Conservation (phyloP, 768 basidiomycete species). For the Cystofilobasidium ferigula region DNA sequence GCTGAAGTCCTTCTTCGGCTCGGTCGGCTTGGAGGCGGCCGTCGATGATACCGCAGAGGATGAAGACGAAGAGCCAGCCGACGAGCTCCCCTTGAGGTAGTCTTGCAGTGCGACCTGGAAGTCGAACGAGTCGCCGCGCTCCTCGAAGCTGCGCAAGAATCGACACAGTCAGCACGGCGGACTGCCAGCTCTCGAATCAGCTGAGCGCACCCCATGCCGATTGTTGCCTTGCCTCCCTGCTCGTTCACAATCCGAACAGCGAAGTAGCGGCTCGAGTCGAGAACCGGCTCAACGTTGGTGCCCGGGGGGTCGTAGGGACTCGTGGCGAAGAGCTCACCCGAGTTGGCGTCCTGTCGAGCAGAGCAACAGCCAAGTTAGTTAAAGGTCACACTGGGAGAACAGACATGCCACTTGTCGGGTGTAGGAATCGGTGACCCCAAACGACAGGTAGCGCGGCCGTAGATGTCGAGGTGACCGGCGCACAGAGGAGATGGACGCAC, state of each 20-base stretch:
- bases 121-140: conserved; percentile 25
- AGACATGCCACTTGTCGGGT: no score
- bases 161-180: conserved; percentile 21
- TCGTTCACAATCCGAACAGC: conserved; percentile 80
- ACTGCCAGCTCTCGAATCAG: conserved; percentile 50
- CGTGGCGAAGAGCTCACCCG: conserved; percentile 65
- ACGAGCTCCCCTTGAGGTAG: conserved; percentile 41
- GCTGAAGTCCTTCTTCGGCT: conserved; percentile 65
- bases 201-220: conserved; percentile 87
- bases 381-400: no score
- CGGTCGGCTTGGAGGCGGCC: conserved; percentile 50
- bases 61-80: conserved; percentile 42
- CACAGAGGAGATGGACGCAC: conserved; percentile 32
- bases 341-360: conserved; percentile 20
- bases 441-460: no score
- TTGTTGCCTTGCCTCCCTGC: conserved; percentile 70
- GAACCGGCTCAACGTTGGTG: conserved; percentile 83
- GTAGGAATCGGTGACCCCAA: no score
- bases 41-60: conserved; percentile 27
- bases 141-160: conserved; percentile 17
- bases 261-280: conserved; percentile 91
- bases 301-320: conserved; percentile 59
- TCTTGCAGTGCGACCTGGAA: conserved; percentile 43
- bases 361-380: background rate
- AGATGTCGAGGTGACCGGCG: no score